A percentile compares a stretch with the other conserved stretches of the same genome.
phyloP scores from a whole-genome alignment of 805 yeast species.

The Candida sphagnicola region DNA sequence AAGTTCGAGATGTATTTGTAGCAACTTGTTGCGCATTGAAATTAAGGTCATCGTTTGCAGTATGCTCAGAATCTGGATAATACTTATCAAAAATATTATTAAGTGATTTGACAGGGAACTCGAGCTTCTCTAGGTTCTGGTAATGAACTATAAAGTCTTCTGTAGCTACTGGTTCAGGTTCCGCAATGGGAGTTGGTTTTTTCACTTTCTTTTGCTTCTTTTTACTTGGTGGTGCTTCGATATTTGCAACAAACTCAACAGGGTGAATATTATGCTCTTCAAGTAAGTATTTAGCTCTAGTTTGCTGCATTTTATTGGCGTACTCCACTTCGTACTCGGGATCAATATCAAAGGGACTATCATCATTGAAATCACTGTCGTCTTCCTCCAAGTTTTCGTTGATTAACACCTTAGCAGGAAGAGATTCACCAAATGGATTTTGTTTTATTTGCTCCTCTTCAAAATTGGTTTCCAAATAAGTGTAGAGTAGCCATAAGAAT shows the following conservation, averaged over 20 bases:
- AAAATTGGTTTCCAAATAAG: conserved; percentile 72
- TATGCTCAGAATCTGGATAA: conserved; percentile 1
- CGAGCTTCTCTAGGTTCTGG: conserved; percentile 4
- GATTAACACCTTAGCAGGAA: conserved; percentile 29
- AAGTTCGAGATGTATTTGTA: conserved; percentile 18
- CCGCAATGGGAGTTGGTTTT: conserved; percentile 14
- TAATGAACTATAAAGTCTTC: background rate
- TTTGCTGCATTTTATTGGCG: conserved; percentile 44
- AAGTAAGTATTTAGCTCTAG: conserved; percentile 36
- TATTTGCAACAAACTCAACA: conserved; percentile 11
- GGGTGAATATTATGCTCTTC: conserved; percentile 37
- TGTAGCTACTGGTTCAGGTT: conserved; percentile 4
- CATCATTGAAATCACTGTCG: conserved; percentile 9
- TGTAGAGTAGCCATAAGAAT: conserved; percentile 79
- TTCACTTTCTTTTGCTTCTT: conserved; percentile 17
- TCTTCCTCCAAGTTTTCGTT: conserved; percentile 24
- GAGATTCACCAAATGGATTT: conserved; percentile 56
- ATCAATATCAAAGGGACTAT: conserved; percentile 38
- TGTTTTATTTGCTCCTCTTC: conserved; percentile 42
- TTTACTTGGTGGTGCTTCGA: conserved; percentile 2
- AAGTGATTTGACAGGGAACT: conserved; percentile 2
- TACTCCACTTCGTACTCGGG: conserved; percentile 46
- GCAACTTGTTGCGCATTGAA: conserved; percentile 3
- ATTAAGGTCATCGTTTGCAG: conserved; percentile 1
- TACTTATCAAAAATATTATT: conserved; percentile 2